Evolutionary conservation across 2,329 filamentous ascomycete genomes (phyloP).

Genomic region (Arthrobotrys musiformis): DNA sequence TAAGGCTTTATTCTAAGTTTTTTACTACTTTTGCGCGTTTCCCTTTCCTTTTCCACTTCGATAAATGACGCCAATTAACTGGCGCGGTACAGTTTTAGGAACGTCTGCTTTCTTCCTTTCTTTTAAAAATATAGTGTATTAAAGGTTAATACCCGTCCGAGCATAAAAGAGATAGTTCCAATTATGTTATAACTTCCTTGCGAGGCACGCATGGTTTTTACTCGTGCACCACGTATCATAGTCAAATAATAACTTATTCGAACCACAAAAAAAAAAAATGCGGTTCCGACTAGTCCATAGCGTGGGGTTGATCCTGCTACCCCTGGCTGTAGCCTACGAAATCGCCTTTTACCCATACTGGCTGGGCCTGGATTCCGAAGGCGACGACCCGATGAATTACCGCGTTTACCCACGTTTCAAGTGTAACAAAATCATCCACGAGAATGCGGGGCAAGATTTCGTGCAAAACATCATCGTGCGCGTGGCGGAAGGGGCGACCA

Average conservation of each 20-base stretch:
- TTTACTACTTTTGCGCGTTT: neutral
- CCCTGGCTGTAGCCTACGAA: slow-evolving; percentile 7
- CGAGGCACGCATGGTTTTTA: neutral
- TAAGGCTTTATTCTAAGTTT: slow-evolving; percentile 9
- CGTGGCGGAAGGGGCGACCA: neutral
- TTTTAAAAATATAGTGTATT: slow-evolving; percentile 20
- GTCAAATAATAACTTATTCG: no score
- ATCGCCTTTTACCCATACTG: slow-evolving; percentile 15
- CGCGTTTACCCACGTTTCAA: slow-evolving; percentile 30
- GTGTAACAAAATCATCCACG: slow-evolving; percentile 15
- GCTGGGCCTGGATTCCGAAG: neutral
- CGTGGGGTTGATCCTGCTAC: neutral
- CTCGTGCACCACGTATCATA: no score
- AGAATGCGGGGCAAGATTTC: no score
- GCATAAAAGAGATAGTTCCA: slow-evolving; percentile 25
- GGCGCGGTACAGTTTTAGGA: slow-evolving; percentile 37
- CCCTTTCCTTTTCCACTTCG: slow-evolving; percentile 21
- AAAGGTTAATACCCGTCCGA: neutral
- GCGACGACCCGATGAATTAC: neutral
- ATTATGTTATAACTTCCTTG: neutral
- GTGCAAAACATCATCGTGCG: slow-evolving; percentile 20
- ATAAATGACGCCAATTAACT: slow-evolving; percentile 47
- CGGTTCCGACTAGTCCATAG: neutral
- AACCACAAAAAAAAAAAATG: neutral
- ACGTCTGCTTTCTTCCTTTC: neutral